Evolutionary conservation across 352 stramenopile genomes (phyloP).

Genomic region (Phytophthora citricola): DNA sequence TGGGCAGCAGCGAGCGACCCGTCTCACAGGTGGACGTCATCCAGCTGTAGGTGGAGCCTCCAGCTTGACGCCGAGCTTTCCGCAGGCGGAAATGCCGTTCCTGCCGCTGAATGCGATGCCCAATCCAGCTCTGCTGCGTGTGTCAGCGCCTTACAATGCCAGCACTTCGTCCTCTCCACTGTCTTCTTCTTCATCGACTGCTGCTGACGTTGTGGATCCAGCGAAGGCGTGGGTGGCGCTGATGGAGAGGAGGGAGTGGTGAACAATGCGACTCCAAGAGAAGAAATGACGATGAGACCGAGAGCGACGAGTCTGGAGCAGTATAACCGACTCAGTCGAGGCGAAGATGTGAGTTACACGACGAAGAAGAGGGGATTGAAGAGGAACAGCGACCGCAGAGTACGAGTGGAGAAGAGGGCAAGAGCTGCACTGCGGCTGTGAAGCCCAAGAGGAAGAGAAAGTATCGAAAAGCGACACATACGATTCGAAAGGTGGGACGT

Average conservation of each 20-base stretch:
- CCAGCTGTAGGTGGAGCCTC: neutral
- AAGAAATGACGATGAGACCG: slow-evolving; percentile 1
- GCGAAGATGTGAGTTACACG: slow-evolving; percentile 1
- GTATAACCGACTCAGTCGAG: slow-evolving; percentile 11
- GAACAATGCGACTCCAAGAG: neutral
- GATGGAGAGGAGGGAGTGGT: slow-evolving; percentile 15
- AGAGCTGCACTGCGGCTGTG: neutral
- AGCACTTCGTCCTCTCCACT: slow-evolving; percentile 23
- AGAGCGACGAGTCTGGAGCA: slow-evolving; percentile 10
- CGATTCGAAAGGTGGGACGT: slow-evolving; percentile 30
- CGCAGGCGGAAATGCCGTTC: slow-evolving; percentile 17
- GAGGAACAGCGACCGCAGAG: neutral
- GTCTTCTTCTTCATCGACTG: slow-evolving; percentile 24
- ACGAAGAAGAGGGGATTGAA: slow-evolving; percentile 10
- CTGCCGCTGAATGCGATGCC: slow-evolving; percentile 9
- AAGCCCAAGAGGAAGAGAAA: slow-evolving; percentile 34
- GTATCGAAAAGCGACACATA: slow-evolving; percentile 41
- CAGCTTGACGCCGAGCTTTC: slow-evolving; percentile 16
- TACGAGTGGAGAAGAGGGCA: slow-evolving; percentile 6
- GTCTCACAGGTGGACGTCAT: slow-evolving; percentile 8
- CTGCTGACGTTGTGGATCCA: slow-evolving; percentile 9
- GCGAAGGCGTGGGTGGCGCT: slow-evolving; percentile 22
- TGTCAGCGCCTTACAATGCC: neutral
- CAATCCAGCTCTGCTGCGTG: slow-evolving; percentile 8
- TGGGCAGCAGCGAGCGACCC: slow-evolving; percentile 1